Evolutionary conservation across 2,329 filamentous ascomycete genomes (phyloP).

Genomic region (Pleomassaria siparia): DNA sequence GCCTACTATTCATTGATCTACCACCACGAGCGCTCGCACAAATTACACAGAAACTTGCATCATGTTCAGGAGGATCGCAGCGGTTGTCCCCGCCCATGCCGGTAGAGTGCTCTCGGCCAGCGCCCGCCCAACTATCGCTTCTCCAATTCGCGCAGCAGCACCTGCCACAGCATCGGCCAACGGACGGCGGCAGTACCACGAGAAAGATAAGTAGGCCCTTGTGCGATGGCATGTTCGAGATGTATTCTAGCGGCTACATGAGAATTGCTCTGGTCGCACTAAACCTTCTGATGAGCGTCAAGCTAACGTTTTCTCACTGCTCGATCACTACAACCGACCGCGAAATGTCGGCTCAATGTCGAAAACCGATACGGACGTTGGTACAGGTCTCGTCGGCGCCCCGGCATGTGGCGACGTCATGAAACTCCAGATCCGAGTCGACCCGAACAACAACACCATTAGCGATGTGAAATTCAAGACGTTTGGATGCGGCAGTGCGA

Average conservation of each 20-base stretch:
- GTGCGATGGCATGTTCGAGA: not conserved
- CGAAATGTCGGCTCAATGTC: constrained; percentile 77
- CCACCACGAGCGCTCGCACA: constrained; percentile 9
- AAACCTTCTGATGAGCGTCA: constrained; percentile 16
- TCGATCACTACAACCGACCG: constrained; percentile 81
- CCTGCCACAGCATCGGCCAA: constrained; percentile 42
- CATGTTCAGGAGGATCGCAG: constrained; percentile 62
- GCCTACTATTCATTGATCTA: constrained; percentile 13
- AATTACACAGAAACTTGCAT: constrained; percentile 26
- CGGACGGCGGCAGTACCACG: constrained; percentile 60
- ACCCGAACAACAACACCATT: constrained; percentile 84
- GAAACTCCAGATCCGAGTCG: constrained; percentile 91
- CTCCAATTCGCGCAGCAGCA: constrained; percentile 48
- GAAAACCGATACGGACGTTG: constrained; percentile 80
- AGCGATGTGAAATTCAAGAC: constrained; percentile 98
- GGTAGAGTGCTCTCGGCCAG: constrained; percentile 53
- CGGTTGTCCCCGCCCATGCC: constrained; percentile 56
- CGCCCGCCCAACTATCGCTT: constrained; percentile 52
- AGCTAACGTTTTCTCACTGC: constrained; percentile 52
- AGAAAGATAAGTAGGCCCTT: constrained; percentile 59
- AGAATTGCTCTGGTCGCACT: not conserved
- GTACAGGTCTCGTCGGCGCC: constrained; percentile 88
- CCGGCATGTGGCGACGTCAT: constrained; percentile 91
- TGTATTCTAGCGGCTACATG: not conserved
- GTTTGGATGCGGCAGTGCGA: constrained; percentile 91